Evolutionary conservation across 2,329 filamentous ascomycete species (phyloP).

Genomic region (Cercospora zeae-maydis): DNA sequence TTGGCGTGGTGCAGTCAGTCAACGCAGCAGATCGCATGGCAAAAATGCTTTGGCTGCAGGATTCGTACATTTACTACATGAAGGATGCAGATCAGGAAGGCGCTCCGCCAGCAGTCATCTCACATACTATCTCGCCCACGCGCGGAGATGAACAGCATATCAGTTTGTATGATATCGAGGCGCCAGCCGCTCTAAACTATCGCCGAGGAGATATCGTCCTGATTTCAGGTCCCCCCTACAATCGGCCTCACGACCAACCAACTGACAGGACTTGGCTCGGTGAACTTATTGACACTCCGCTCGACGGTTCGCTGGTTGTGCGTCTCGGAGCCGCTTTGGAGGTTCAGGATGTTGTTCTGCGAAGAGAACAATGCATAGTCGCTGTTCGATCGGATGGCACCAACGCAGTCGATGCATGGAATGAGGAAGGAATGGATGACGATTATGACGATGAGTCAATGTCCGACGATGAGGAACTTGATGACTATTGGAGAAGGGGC

Average conservation of each 20-base stretch:
- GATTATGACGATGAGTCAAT: constrained; percentile 30
- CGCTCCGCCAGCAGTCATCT: constrained; percentile 32
- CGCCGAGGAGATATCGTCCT: constrained; percentile 54
- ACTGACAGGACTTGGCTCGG: constrained; percentile 51
- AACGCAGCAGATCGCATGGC: constrained; percentile 56
- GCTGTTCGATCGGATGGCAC: constrained; percentile 42
- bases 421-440: constrained; percentile 41
- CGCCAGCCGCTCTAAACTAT: constrained; percentile 48
- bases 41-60: constrained; percentile 52
- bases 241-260: not conserved
- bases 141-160: constrained; percentile 45
- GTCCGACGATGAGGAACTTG: constrained; percentile 35
- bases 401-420: constrained; percentile 24
- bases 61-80: constrained; percentile 56
- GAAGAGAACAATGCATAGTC: constrained; percentile 49
- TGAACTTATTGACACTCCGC: constrained; percentile 53
- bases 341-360: constrained; percentile 50
- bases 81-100: constrained; percentile 46
- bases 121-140: constrained; percentile 20
- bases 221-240: constrained; percentile 29
- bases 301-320: constrained; percentile 53
- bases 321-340: constrained; percentile 51
- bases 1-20: constrained; percentile 57
- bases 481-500: constrained; percentile 32
- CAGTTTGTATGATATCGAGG: constrained; percentile 57